A percentile compares a stretch with the other conserved stretches of the same genome.
These are phyloP conservation scores for Coemansia sp. DNA, from an alignment of 192 early-diverging fungal genomes.

Conservation along the genomic window DNA sequence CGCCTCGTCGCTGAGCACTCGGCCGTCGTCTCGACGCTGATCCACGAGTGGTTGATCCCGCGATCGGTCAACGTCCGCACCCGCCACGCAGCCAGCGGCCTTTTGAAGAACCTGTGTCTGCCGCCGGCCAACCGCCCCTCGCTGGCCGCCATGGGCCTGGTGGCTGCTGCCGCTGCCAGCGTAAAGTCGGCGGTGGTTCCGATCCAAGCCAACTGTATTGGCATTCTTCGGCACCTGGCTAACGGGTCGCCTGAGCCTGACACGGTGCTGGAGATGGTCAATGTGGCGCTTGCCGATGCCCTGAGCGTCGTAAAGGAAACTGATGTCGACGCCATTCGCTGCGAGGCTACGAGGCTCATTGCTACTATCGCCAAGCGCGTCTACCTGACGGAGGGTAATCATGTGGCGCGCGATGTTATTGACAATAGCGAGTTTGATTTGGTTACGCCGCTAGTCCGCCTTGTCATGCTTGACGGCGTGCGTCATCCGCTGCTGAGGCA, in stretches of 20 bases:
- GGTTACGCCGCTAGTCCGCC: constrained; percentile 37
- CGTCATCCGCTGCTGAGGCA: constrained; percentile 53
- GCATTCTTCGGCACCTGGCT: constrained; percentile 46
- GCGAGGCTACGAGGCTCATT: constrained; percentile 51
- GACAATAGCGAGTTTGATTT: constrained; percentile 17
- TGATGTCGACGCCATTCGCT: constrained; percentile 53
- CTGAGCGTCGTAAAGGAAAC: constrained; percentile 26
- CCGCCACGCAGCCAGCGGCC: constrained; percentile 66
- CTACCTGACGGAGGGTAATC: constrained; percentile 9
- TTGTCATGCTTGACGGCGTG: constrained; percentile 44
- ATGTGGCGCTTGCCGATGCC: constrained; percentile 22
- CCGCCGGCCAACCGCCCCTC: constrained; percentile 36
- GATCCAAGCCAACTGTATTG: constrained; percentile 49
- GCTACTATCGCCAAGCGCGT: constrained; percentile 30
- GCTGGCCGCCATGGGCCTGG: constrained; percentile 29
- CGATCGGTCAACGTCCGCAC: constrained; percentile 49
- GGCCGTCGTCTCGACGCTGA: constrained; percentile 58
- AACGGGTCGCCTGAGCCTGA: constrained; percentile 3
- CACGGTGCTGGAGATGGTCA: constrained; percentile 14
- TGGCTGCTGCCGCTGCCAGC: constrained; percentile 13
- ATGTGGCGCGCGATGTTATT: constrained; percentile 4
- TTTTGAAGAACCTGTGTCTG: constrained; percentile 71
- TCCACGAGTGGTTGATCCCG: constrained; percentile 58
- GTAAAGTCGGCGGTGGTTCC: constrained; percentile 50
- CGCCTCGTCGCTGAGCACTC: constrained; percentile 63